These are phyloP conservation scores for Backusella morwellensis DNA, from an alignment of 192 early-diverging fungal genomes.

Conservation along the genomic window DNA sequence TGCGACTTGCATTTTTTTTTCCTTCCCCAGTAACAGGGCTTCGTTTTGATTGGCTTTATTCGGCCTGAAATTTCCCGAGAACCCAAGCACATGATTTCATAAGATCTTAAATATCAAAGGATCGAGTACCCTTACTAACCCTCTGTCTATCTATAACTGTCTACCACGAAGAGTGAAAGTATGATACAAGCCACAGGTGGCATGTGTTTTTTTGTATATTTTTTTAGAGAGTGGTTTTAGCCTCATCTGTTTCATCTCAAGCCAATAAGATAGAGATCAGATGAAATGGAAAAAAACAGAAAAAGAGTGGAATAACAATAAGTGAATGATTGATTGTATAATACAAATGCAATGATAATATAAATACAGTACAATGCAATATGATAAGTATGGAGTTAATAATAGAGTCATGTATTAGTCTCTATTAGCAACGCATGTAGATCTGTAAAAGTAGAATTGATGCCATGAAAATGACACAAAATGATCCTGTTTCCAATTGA, in stretches of 20 bases:
- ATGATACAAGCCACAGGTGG: background rate
- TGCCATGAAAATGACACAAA: too few species aligned
- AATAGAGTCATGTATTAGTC: too few species aligned
- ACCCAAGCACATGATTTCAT: background rate
- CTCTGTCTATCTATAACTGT: too few species aligned
- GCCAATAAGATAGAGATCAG: background rate
- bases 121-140: too few species aligned
- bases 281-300: background rate
- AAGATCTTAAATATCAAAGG: background rate
- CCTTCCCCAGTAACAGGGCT: too few species aligned
- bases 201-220: background rate
- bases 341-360: background rate
- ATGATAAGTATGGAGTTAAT: too few species aligned
- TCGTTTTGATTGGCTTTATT: background rate
- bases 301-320: background rate
- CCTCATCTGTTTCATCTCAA: constrained; percentile 6
- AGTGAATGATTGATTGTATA: background rate
- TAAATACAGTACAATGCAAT: too few species aligned
- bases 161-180: background rate
- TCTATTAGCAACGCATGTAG: too few species aligned
- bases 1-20: too few species aligned
- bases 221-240: background rate
- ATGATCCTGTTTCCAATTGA: background rate
- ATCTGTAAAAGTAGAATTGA: too few species aligned
- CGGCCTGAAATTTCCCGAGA: background rate